phyloP scores from a whole-genome alignment of 1,284 basidiomycete species.

The Phellopilus nigrolimitatus region DNA sequence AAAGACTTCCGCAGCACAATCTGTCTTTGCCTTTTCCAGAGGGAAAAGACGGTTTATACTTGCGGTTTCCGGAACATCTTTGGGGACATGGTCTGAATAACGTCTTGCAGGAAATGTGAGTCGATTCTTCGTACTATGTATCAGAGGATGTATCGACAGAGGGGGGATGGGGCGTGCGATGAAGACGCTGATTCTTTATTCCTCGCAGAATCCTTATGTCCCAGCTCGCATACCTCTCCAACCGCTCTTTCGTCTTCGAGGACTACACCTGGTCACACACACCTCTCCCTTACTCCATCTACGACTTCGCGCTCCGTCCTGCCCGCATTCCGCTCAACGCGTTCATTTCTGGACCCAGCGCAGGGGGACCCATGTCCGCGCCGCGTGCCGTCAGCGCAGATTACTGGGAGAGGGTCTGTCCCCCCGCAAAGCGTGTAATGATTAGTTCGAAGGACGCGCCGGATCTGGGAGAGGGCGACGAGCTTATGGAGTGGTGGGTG shows the following conservation, averaged over 20 bases:
- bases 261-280: slow-evolving; percentile 23
- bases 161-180: too few species aligned
- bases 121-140: too few species aligned
- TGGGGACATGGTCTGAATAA: slow-evolving; percentile 26
- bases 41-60: slow-evolving; percentile 20
- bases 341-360: slow-evolving; percentile 36
- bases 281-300: slow-evolving; percentile 31
- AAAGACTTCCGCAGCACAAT: slow-evolving; percentile 22
- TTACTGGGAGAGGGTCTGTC: slow-evolving; percentile 37
- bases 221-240: slow-evolving; percentile 25
- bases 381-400: slow-evolving; percentile 34
- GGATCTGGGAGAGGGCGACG: slow-evolving; percentile 22
- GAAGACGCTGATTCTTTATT: too few species aligned
- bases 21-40: slow-evolving; percentile 21
- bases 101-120: slow-evolving; percentile 37
- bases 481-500: slow-evolving; percentile 34
- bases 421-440: slow-evolving; percentile 29
- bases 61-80: slow-evolving; percentile 20
- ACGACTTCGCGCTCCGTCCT: slow-evolving; percentile 25
- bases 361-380: slow-evolving; percentile 32
- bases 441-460: slow-evolving; percentile 20
- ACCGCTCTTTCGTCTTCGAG: slow-evolving; percentile 26
- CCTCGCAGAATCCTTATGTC: slow-evolving; percentile 9
- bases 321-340: too few species aligned
- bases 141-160: too few species aligned